These are phyloP conservation scores for Tuber aestivum DNA, from an alignment of 495 filamentous ascomycete genomes.

Conservation along the genomic window DNA sequence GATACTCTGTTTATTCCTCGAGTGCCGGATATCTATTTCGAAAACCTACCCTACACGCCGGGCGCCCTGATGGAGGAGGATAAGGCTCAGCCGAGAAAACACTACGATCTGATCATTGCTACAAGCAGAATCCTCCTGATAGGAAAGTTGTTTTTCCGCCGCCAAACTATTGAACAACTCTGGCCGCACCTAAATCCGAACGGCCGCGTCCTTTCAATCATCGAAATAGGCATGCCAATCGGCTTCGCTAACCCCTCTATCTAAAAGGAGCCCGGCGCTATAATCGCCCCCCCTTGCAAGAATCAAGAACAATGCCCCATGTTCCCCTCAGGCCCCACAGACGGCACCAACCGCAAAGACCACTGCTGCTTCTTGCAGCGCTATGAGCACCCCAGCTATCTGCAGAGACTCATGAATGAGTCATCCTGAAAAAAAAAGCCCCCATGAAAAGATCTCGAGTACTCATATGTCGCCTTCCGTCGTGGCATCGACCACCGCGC, in stretches of 20 bases:
- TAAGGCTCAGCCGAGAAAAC: conserved; percentile 56
- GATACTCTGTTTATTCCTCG: conserved; percentile 90
- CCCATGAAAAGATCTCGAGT: conserved; percentile 80
- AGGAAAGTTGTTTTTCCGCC: conserved; percentile 65
- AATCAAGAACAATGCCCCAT: conserved; percentile 87
- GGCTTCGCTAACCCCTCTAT: conserved; percentile 47
- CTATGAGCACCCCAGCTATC: conserved; percentile 71
- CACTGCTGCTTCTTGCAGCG: conserved; percentile 84
- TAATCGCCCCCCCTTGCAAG: conserved; percentile 89
- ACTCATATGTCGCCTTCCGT: conserved; percentile 76
- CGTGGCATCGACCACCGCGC: conserved; percentile 56
- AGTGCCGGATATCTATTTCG: conserved; percentile 57
- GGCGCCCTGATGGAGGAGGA: conserved; percentile 45
- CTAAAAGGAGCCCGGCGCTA: conserved; percentile 70
- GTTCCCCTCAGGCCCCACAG: conserved; percentile 64
- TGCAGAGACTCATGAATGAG: conserved; percentile 69
- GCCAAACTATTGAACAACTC: conserved; percentile 69
- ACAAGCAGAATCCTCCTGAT: conserved; percentile 70
- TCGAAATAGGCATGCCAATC: conserved; percentile 82
- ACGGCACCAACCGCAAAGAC: conserved; percentile 66
- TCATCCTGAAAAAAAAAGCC: conserved; percentile 54
- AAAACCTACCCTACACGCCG: conserved; percentile 54
- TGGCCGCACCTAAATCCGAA: conserved; percentile 77
- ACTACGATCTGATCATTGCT: conserved; percentile 80
- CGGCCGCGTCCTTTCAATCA: conserved; percentile 74